phyloP scores from a whole-genome alignment of 2,329 filamentous ascomycete species.

The Chrysosporium queenslandicum region DNA sequence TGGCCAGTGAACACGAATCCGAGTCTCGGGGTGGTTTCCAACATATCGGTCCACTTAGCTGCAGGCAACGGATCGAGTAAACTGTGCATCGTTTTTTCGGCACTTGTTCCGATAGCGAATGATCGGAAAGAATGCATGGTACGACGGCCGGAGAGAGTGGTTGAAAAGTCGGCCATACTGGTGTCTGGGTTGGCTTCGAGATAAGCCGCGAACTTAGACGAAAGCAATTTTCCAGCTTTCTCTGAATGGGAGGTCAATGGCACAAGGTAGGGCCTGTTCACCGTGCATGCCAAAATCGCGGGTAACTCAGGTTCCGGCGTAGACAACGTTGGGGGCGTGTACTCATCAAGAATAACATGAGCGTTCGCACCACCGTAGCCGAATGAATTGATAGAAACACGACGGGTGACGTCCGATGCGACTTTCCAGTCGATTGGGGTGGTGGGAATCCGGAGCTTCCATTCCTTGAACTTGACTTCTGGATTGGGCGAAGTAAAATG shows the following conservation, averaged over 20 bases:
- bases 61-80: slow-evolving; percentile 28
- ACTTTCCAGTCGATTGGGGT: slow-evolving; percentile 5
- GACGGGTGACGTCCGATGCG: slow-evolving; percentile 4
- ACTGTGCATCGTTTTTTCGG: slow-evolving; percentile 26
- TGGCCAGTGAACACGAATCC: slow-evolving; percentile 17
- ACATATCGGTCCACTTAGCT: slow-evolving; percentile 20
- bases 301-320: slow-evolving; percentile 17
- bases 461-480: slow-evolving; percentile 13
- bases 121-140: slow-evolving; percentile 9
- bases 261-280: slow-evolving; percentile 21
- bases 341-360: slow-evolving; percentile 16
- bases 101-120: slow-evolving; percentile 1
- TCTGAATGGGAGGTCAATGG: slow-evolving; percentile 18
- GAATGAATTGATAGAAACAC: slow-evolving; percentile 21
- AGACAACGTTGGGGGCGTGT: neutral
- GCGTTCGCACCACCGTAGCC: slow-evolving; percentile 17
- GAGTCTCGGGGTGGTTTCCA: slow-evolving; percentile 12
- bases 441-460: slow-evolving; percentile 20
- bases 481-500: slow-evolving; percentile 24
- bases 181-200: slow-evolving; percentile 4
- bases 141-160: slow-evolving; percentile 3
- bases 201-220: slow-evolving; percentile 9
- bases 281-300: slow-evolving; percentile 23
- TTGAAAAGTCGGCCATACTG: slow-evolving; percentile 9
- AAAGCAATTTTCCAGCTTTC: slow-evolving; percentile 13